Evolutionary conservation across 306 rosid species (phyloP).

Genomic region (Sicyos baderoa): DNA sequence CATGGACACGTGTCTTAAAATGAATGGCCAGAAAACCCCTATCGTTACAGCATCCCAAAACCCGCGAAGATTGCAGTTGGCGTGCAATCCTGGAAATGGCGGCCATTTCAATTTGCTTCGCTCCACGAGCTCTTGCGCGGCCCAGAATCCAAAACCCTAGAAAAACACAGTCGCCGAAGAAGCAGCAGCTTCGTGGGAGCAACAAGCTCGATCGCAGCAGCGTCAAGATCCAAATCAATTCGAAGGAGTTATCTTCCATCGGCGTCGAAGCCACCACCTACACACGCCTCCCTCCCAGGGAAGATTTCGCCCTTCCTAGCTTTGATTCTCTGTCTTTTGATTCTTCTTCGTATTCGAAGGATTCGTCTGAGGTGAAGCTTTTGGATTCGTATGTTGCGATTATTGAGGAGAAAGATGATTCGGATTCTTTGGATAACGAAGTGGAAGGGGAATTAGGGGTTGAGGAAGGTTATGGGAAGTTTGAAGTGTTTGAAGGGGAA

Average conservation of each 20-base stretch:
- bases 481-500: constrained; percentile 29
- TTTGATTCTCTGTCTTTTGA: constrained; percentile 2
- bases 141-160: constrained; percentile 38
- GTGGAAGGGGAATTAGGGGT: constrained; percentile 19
- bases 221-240: constrained; percentile 22
- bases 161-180: constrained; percentile 26
- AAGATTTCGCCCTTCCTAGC: constrained; percentile 41
- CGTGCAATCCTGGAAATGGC: constrained; percentile 33
- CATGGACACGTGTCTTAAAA: background rate
- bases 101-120: constrained; percentile 40
- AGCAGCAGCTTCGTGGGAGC: constrained; percentile 1
- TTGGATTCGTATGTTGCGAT: constrained; percentile 39
- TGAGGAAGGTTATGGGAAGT: constrained; percentile 7
- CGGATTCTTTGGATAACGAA: constrained; percentile 18
- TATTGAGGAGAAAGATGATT: constrained; percentile 24
- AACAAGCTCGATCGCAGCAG: constrained; percentile 24
- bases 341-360: background rate
- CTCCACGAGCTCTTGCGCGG: constrained; percentile 43
- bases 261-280: constrained; percentile 79
- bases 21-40: background rate
- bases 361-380: constrained; percentile 57
- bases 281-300: constrained; percentile 74
- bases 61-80: constrained; percentile 9
- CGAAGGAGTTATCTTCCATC: constrained; percentile 28
- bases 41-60: background rate